Percentiles rank a stretch among this genome's conserved stretches.
These are phyloP conservation scores for Magnaporthales sp. DNA, from an alignment of 2,329 filamentous ascomycete species.

Conservation along the genomic window DNA sequence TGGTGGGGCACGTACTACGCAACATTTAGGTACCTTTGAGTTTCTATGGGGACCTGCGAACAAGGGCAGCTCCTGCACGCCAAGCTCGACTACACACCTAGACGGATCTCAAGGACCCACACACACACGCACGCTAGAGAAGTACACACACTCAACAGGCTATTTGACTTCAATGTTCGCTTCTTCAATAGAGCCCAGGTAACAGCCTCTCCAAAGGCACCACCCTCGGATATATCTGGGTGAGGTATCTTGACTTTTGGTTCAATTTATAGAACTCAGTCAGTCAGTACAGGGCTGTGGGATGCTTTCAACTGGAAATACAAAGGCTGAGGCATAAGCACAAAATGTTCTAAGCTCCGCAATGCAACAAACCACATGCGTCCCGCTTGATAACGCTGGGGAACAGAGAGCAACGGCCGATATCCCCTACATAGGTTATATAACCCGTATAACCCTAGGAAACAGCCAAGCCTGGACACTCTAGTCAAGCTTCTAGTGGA, in stretches of 20 bases:
- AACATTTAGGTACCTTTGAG: slow-evolving; percentile 12
- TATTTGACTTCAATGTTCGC: background rate
- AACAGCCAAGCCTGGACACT: background rate
- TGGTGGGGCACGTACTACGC: background rate
- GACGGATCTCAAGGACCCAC: background rate
- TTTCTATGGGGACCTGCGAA: slow-evolving; percentile 14
- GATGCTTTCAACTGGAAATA: background rate
- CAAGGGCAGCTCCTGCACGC: background rate
- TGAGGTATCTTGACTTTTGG: too few species aligned
- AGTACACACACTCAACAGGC: background rate
- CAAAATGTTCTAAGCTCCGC: background rate
- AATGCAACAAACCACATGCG: background rate
- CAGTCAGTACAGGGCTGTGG: too few species aligned
- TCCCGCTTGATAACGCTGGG: too few species aligned
- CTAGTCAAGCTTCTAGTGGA: background rate
- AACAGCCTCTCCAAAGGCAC: too few species aligned
- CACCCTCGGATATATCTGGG: too few species aligned
- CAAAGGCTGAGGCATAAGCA: background rate
- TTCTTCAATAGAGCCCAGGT: too few species aligned
- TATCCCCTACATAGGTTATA: background rate
- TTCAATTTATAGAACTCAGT: too few species aligned
- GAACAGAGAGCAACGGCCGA: background rate
- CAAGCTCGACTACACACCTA: background rate
- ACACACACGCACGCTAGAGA: too few species aligned
- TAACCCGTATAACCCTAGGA: too few species aligned